Evolutionary conservation across 257 asterid genomes (phyloP).

Genomic region (Capsicum pubescens): DNA sequence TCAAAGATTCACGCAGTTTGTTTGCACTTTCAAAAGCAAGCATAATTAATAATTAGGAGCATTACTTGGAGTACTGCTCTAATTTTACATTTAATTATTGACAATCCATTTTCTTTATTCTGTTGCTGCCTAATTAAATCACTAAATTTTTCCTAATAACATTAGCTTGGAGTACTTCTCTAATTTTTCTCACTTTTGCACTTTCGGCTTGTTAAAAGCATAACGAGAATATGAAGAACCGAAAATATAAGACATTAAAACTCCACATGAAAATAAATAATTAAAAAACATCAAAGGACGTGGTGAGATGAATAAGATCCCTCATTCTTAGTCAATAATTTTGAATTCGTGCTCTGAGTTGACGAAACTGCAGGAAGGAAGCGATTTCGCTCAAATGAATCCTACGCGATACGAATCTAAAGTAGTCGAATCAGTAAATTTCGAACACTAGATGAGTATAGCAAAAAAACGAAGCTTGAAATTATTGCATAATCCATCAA

Average conservation of each 20-base stretch:
- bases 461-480: neutral
- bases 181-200: neutral
- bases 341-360: neutral
- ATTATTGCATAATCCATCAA: neutral
- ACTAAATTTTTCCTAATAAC: neutral
- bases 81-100: neutral
- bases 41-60: neutral
- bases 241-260: too few relatives aligned
- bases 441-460: neutral
- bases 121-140: neutral
- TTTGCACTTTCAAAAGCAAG: constrained; percentile 1
- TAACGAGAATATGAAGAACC: too few relatives aligned
- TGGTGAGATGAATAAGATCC: neutral
- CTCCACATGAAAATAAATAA: too few relatives aligned
- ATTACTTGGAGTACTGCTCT: neutral
- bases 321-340: neutral
- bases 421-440: rapidly evolving
- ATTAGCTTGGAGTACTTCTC: neutral
- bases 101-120: neutral
- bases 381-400: neutral
- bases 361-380: rapidly evolving
- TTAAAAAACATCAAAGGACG: neutral
- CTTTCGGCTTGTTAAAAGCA: neutral
- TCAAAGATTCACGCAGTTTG: neutral
- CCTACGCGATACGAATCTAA: neutral